phyloP scores from a whole-genome alignment of 1,139 yeast species.

The Tardiomyces depauwii region DNA sequence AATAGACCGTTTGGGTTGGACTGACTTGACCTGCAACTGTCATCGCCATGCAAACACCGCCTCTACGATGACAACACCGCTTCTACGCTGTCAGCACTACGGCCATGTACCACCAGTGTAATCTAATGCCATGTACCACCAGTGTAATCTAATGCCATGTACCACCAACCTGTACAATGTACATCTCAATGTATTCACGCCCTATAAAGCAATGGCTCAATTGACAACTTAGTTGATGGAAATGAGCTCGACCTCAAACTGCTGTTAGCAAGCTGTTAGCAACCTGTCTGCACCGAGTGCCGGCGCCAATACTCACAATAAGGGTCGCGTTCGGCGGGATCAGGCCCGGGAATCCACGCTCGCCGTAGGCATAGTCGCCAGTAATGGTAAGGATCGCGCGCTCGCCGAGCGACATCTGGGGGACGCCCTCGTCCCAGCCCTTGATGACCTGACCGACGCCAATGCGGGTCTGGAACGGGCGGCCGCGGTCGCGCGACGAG shows the following conservation, averaged over 20 bases:
- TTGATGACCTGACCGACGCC: conserved; percentile 95
- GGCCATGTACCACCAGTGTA: too few relatives aligned
- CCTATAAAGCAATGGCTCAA: conserved; percentile 1
- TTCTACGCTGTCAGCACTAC: too few relatives aligned
- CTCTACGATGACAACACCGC: too few relatives aligned
- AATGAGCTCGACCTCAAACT: conserved; percentile 81
- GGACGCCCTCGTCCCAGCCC: conserved; percentile 95
- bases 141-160: too few relatives aligned
- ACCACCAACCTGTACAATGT: too few relatives aligned
- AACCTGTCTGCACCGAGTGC: too few relatives aligned
- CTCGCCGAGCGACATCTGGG: conserved; percentile 84
- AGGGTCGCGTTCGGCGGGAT: conserved; percentile 95
- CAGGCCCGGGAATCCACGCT: conserved; percentile 89
- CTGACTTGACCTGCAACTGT: too few relatives aligned
- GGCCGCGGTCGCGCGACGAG: conserved; percentile 86
- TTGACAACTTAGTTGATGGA: conserved; percentile 44
- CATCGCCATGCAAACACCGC: too few relatives aligned
- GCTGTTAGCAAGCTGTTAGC: conserved; percentile 7
- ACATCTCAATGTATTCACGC: neutral
- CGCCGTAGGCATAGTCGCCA: conserved; percentile 88
- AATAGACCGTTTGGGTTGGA: too few relatives aligned
- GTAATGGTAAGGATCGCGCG: conserved; percentile 87
- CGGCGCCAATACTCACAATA: conserved; percentile 23
- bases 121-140: too few relatives aligned
- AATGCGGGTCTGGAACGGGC: conserved; percentile 85